Conservation (phyloP, 2,329 filamentous ascomycete species). For the Fusarium hostae region DNA sequence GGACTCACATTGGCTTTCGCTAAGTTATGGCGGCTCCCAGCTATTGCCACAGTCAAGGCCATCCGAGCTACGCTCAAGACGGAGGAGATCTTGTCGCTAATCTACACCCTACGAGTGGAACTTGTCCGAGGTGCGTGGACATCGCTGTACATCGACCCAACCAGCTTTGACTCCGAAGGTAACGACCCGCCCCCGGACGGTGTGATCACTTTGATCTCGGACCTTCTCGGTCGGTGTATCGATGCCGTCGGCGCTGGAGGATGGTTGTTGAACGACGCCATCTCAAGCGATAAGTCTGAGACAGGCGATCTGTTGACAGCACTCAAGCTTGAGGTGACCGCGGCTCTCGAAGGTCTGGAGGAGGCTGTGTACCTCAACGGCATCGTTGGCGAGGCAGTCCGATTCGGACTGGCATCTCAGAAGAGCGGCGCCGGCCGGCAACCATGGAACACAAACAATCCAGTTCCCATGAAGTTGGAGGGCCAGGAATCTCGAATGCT, state of each 20-base stretch:
- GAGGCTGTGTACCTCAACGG: slow-evolving; percentile 74
- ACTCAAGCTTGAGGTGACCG: slow-evolving; percentile 75
- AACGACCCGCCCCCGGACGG: slow-evolving; percentile 68
- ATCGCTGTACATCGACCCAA: slow-evolving; percentile 72
- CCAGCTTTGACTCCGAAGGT: slow-evolving; percentile 56
- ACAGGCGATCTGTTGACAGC: slow-evolving; percentile 72
- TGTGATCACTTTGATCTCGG: slow-evolving; percentile 76
- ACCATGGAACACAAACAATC: slow-evolving; percentile 53
- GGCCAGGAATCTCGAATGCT: slow-evolving; percentile 64
- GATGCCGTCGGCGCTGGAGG: slow-evolving; percentile 80
- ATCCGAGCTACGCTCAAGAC: slow-evolving; percentile 72
- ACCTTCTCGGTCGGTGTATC: slow-evolving; percentile 77
- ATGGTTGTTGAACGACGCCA: slow-evolving; percentile 74
- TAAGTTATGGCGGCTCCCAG: slow-evolving; percentile 74
- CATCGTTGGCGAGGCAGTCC: slow-evolving; percentile 72
- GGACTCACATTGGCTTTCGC: slow-evolving; percentile 75
- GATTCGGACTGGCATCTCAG: slow-evolving; percentile 62
- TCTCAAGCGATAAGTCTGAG: slow-evolving; percentile 63
- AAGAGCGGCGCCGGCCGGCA: slow-evolving; percentile 47
- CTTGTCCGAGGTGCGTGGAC: slow-evolving; percentile 82
- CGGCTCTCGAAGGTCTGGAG: slow-evolving; percentile 77
- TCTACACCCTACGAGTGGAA: slow-evolving; percentile 78
- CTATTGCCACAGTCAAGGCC: slow-evolving; percentile 67
- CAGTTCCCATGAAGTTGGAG: slow-evolving; percentile 56
- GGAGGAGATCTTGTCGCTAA: slow-evolving; percentile 76